These are phyloP conservation scores for Candida golubevii DNA, from an alignment of 805 yeast species.

Conservation along the genomic window DNA sequence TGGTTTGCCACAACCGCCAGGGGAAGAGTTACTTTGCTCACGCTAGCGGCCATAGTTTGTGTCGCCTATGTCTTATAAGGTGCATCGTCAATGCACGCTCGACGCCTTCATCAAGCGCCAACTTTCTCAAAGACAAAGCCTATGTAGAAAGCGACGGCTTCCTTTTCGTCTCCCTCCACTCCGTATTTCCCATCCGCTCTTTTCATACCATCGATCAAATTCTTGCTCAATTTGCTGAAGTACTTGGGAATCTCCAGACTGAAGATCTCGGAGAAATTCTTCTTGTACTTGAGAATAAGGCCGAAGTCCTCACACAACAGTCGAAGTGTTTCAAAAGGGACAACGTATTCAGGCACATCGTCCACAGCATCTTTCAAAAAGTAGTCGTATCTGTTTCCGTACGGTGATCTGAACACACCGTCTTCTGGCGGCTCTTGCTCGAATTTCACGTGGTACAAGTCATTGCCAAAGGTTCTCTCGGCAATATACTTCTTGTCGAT, in stretches of 20 bases:
- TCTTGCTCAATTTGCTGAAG: conserved; percentile 54
- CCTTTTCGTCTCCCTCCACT: conserved; percentile 84
- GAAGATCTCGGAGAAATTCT: conserved; percentile 79
- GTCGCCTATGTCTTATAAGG: conserved; percentile 2
- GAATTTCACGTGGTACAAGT: conserved; percentile 75
- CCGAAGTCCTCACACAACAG: conserved; percentile 81
- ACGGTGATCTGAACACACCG: conserved; percentile 69
- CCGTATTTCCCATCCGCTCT: conserved; percentile 80
- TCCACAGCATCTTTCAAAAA: conserved; percentile 90
- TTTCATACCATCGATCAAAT: conserved; percentile 62
- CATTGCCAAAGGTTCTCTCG: conserved; percentile 74
- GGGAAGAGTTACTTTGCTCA: conserved; percentile 29
- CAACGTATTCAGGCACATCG: conserved; percentile 94
- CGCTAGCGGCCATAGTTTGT: conserved; percentile 14
- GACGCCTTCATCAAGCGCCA: background rate
- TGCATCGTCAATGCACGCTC: background rate
- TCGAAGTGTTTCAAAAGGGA: conserved; percentile 86
- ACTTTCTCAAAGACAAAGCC: conserved; percentile 76
- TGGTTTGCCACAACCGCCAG: conserved; percentile 31
- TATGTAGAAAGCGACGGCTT: conserved; percentile 82
- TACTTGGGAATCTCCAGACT: conserved; percentile 71
- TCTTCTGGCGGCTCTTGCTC: conserved; percentile 73
- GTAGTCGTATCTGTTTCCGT: conserved; percentile 80
- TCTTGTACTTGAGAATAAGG: conserved; percentile 63
- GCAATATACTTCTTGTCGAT: conserved; percentile 39